Evolutionary conservation across 345 rosid genomes (phyloP).

Genomic region (Corymbia maculata): DNA sequence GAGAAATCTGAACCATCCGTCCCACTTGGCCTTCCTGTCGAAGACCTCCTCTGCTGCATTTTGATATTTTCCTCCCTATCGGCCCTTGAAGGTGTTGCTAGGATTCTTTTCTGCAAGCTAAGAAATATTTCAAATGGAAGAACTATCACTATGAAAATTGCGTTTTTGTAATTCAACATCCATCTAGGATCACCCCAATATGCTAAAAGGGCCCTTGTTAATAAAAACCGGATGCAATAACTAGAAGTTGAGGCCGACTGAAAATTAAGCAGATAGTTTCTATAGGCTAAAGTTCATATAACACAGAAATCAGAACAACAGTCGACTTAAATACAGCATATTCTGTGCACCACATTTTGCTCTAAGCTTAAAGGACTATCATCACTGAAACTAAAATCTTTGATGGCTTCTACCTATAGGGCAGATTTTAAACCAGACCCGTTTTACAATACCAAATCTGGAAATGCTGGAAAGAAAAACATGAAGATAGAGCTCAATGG

Average conservation of each 20-base stretch:
- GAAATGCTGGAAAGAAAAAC: background rate
- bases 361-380: background rate
- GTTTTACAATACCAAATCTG: background rate
- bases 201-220: background rate
- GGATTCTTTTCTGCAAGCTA: background rate
- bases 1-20: conserved; percentile 90
- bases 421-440: background rate
- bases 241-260: background rate
- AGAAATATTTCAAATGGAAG: background rate
- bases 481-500: background rate
- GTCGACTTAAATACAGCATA: background rate
- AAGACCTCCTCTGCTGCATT: conserved; percentile 35
- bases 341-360: background rate
- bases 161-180: background rate
- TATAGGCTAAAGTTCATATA: background rate
- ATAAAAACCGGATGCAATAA: background rate
- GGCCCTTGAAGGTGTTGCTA: background rate
- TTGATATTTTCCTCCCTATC: background rate
- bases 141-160: background rate
- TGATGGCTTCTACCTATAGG: background rate
- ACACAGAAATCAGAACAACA: background rate
- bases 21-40: conserved; percentile 48
- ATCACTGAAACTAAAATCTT: background rate
- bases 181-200: background rate
- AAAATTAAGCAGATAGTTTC: background rate